Conservation (phyloP, 208 protist species). For the Acanthamoeba healyi region DNA sequence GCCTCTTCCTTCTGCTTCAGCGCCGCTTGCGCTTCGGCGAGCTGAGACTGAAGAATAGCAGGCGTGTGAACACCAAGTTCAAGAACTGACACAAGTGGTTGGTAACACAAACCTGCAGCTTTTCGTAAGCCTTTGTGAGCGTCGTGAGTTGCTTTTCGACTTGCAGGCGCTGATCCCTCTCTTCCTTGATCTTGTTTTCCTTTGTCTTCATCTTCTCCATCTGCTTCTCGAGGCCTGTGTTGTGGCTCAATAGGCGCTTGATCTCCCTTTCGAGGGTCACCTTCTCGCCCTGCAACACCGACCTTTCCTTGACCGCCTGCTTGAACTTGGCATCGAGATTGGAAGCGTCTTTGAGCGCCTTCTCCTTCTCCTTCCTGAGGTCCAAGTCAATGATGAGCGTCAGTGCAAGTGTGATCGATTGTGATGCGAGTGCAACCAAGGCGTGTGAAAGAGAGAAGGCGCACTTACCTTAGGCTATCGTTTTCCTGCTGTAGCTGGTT, state of each 20-base stretch:
- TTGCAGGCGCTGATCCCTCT: slow-evolving; percentile 6
- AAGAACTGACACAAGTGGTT: neutral
- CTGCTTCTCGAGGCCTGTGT: slow-evolving; percentile 48
- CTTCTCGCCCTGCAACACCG: slow-evolving; percentile 57
- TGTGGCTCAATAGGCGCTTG: slow-evolving; percentile 48
- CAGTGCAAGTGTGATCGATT: too few relatives aligned
- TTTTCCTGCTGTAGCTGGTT: slow-evolving; percentile 69
- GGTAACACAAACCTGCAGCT: slow-evolving; percentile 20
- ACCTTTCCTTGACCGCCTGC: slow-evolving; percentile 67
- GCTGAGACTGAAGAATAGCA: neutral
- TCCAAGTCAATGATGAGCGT: neutral
- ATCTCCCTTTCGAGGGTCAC: slow-evolving; percentile 51
- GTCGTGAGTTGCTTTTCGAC: slow-evolving; percentile 62
- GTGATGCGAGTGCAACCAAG: neutral
- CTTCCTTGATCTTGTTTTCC: slow-evolving; percentile 71
- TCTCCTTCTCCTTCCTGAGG: slow-evolving; percentile 74
- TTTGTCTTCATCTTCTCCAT: slow-evolving; percentile 72
- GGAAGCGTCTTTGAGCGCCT: slow-evolving; percentile 32
- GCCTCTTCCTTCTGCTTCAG: slow-evolving; percentile 66
- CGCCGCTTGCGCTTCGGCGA: neutral
- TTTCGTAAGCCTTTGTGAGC: slow-evolving; percentile 65
- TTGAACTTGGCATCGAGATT: slow-evolving; percentile 49
- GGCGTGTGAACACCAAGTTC: neutral
- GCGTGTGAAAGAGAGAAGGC: neutral
- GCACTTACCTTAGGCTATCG: slow-evolving; percentile 31